Percentiles rank a stretch among this genome's conserved stretches.
phyloP scores from a whole-genome alignment of 2,329 filamentous ascomycete genomes.

The Cercospora sojina region DNA sequence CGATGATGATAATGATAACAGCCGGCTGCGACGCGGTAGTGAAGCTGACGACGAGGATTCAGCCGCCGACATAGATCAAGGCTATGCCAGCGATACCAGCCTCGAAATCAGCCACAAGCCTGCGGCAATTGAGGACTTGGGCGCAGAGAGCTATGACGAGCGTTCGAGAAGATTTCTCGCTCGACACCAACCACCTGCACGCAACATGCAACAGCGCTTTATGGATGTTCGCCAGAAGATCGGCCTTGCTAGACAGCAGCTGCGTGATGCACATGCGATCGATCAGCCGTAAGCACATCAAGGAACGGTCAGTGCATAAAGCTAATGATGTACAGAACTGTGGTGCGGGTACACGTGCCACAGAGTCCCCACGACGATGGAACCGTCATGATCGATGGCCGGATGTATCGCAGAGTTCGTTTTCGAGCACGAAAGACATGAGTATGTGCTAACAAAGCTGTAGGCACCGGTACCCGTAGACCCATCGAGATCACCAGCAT shows the following conservation, averaged over 20 bases:
- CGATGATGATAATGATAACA: constrained; percentile 55
- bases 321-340: constrained; percentile 16
- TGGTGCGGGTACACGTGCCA: constrained; percentile 23
- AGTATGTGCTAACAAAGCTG: neutral
- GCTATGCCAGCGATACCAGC: constrained; percentile 32
- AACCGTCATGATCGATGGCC: constrained; percentile 20
- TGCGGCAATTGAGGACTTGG: constrained; percentile 31
- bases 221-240: constrained; percentile 26
- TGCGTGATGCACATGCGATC: constrained; percentile 19
- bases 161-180: constrained; percentile 23
- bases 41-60: constrained; percentile 28
- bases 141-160: constrained; percentile 34
- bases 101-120: constrained; percentile 34
- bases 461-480: constrained; percentile 12
- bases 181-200: constrained; percentile 21
- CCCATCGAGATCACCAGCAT: constrained; percentile 9
- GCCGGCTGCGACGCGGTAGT: constrained; percentile 8
- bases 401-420: constrained; percentile 19
- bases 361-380: constrained; percentile 13
- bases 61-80: constrained; percentile 21
- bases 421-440: neutral
- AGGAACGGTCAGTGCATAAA: neutral
- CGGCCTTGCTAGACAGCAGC: constrained; percentile 22
- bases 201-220: constrained; percentile 19
- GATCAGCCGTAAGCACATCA: constrained; percentile 14